phyloP scores from a whole-genome alignment of 179 eudicot genomes.

The Amaranthus tricolor region DNA sequence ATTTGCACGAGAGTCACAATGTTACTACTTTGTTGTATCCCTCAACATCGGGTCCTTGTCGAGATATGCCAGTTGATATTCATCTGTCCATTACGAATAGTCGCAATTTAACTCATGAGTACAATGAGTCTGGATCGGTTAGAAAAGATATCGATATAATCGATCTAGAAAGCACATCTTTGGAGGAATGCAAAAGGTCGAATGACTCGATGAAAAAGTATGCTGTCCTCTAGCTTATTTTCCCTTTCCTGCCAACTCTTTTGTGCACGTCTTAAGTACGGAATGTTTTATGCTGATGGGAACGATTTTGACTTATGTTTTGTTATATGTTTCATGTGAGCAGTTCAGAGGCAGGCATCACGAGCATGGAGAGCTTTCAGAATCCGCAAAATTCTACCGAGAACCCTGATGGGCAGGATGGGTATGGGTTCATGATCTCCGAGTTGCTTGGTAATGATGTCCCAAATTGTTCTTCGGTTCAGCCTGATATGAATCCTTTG shows the following conservation, averaged over 20 bases:
- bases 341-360: constrained; percentile 61
- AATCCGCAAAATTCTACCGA: constrained; percentile 52
- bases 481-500: constrained; percentile 57
- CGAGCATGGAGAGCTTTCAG: constrained; percentile 55
- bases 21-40: constrained; percentile 40
- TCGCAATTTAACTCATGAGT: constrained; percentile 34
- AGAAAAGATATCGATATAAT: constrained; percentile 77
- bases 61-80: constrained; percentile 46
- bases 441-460: constrained; percentile 85
- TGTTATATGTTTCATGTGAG: constrained; percentile 11
- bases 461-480: constrained; percentile 63
- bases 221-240: constrained; percentile 20
- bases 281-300: neutral
- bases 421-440: constrained; percentile 90
- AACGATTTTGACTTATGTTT: neutral
- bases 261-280: neutral
- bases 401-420: constrained; percentile 74
- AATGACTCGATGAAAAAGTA: constrained; percentile 49
- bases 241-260: neutral
- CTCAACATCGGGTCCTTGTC: constrained; percentile 38
- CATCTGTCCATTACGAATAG: constrained; percentile 68
- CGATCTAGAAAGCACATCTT: constrained; percentile 70
- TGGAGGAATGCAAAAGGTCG: constrained; percentile 47
- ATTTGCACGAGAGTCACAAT: constrained; percentile 53
- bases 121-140: constrained; percentile 40